Conservation (phyloP, 1,139 yeast genomes). For the Meyerozyma guilliermondii region DNA sequence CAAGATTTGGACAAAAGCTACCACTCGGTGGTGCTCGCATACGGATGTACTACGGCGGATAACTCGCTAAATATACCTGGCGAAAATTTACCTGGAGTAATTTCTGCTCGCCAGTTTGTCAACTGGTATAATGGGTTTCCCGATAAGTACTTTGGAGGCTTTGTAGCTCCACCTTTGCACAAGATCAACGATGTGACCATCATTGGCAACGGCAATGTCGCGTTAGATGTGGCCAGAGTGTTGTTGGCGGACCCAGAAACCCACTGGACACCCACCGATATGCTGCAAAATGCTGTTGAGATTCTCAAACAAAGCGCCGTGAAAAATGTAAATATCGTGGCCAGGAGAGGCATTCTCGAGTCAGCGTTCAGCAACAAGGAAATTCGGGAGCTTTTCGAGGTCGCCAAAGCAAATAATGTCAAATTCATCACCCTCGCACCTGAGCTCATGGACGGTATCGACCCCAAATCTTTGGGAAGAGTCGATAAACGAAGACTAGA, state of each 20-base stretch:
- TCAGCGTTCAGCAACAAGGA: slow-evolving; percentile 94
- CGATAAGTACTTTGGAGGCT: slow-evolving; percentile 28
- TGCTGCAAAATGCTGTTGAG: slow-evolving; percentile 56
- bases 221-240: slow-evolving; percentile 83
- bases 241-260: slow-evolving; percentile 52
- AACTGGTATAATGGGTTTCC: slow-evolving; percentile 97
- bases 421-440: slow-evolving; percentile 51
- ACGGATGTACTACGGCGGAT: slow-evolving; percentile 71
- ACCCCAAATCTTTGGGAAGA: slow-evolving; percentile 49
- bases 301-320: slow-evolving; percentile 50
- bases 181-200: slow-evolving; percentile 64
- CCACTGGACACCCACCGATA: slow-evolving; percentile 71
- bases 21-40: slow-evolving; percentile 72
- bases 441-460: slow-evolving; percentile 35
- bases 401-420: slow-evolving; percentile 44
- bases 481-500: slow-evolving; percentile 65
- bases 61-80: slow-evolving; percentile 57
- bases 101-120: slow-evolving; percentile 84
- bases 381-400: slow-evolving; percentile 72
- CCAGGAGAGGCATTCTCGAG: slow-evolving; percentile 76
- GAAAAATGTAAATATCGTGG: slow-evolving; percentile 65
- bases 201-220: slow-evolving; percentile 98
- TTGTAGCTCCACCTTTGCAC: slow-evolving; percentile 49
- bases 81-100: slow-evolving; percentile 55
- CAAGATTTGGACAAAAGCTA: slow-evolving; percentile 48